Conservation (phyloP, 1,284 basidiomycete genomes). For the Leccinum subspadiceum region DNA sequence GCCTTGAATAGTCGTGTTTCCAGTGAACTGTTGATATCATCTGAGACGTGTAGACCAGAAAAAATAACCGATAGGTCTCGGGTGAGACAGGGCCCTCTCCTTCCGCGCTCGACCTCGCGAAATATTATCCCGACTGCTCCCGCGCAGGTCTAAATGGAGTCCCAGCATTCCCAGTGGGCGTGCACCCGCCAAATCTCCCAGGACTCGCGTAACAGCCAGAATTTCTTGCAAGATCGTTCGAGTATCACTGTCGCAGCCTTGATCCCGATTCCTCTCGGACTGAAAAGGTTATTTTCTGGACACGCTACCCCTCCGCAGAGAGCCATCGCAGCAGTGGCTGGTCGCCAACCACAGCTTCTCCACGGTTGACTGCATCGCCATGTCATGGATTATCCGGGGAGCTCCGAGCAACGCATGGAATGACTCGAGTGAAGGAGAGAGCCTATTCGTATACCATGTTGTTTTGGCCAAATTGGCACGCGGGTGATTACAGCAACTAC, state of each 20-base stretch:
- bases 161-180: not conserved
- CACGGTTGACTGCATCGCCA: too few species aligned
- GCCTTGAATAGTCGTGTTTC: not conserved
- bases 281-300: not conserved
- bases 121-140: too few species aligned
- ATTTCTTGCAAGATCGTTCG: not conserved
- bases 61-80: too few species aligned
- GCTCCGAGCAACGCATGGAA: too few species aligned
- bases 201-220: not conserved
- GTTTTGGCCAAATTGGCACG: not conserved
- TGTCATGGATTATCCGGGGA: too few species aligned
- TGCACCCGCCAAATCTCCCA: slow-evolving; percentile 3
- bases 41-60: not conserved
- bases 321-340: not conserved
- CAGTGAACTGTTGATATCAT: not conserved
- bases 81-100: not conserved
- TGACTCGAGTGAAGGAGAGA: too few species aligned
- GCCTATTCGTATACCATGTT: too few species aligned
- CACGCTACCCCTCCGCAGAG: not conserved
- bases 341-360: not conserved
- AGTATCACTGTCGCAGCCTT: too few species aligned
- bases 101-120: too few species aligned
- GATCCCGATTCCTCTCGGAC: not conserved
- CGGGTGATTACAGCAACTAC: not conserved
- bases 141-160: too few species aligned